Conservation (phyloP, 176 grass and related monocot genomes). For the Areca catechu region DNA sequence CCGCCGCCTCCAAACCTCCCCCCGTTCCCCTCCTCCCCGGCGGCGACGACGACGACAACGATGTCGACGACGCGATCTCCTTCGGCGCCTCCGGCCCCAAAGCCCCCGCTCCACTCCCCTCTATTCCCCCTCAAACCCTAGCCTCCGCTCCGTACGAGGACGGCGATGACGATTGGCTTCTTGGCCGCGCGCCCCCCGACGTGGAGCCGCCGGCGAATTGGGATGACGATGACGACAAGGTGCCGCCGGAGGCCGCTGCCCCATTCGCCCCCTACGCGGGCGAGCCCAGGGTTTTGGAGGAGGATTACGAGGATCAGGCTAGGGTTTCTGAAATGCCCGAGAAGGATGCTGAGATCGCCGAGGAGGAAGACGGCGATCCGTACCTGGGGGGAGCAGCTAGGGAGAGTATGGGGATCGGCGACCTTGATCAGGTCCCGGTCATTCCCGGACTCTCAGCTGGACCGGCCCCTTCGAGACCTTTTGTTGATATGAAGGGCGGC, state of each 20-base stretch:
- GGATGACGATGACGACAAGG: constrained; percentile 47
- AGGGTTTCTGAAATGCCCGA: constrained; percentile 13
- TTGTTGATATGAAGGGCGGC: background rate
- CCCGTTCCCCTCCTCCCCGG: background rate
- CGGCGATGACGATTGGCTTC: constrained; percentile 64
- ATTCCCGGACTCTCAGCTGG: constrained; percentile 71
- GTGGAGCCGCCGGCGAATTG: constrained; percentile 62
- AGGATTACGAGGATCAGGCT: background rate
- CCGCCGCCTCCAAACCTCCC: constrained; percentile 6
- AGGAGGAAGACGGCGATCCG: background rate
- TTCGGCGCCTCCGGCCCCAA: background rate
- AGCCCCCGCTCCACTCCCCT: background rate
- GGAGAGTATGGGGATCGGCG: constrained; percentile 7
- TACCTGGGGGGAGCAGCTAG: background rate
- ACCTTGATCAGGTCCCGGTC: constrained; percentile 27
- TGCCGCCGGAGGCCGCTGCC: background rate
- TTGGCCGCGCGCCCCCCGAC: constrained; percentile 32
- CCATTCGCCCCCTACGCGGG: background rate
- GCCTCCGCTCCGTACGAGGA: constrained; percentile 19
- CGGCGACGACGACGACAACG: background rate
- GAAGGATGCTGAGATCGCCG: background rate
- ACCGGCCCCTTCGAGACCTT: background rate
- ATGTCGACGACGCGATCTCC: background rate
- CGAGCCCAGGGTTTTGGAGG: constrained; percentile 28
- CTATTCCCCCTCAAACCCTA: constrained; percentile 22